Evolutionary conservation across 345 rosid genomes (phyloP).

Genomic region (Leavenworthia alabamica): DNA sequence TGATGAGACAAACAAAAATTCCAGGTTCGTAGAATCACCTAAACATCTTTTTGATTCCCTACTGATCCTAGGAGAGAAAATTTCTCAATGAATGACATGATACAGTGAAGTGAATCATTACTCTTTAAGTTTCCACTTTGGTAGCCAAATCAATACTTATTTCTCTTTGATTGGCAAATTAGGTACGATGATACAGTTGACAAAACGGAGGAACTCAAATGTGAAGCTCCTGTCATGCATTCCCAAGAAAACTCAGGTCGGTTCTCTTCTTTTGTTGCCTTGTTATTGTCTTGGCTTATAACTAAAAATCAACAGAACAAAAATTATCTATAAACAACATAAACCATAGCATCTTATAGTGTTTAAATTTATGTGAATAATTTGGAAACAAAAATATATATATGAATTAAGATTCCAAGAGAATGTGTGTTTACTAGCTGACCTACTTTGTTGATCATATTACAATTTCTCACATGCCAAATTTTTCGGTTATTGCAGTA

Average conservation of each 20-base stretch:
- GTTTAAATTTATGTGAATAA: neutral
- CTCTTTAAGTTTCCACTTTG: neutral
- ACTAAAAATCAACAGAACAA: neutral
- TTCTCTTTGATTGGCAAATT: constrained; percentile 14
- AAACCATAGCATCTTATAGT: neutral
- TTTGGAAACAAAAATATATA: neutral
- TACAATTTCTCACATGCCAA: neutral
- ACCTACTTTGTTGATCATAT: neutral
- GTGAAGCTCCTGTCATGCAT: constrained; percentile 22
- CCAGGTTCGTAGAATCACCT: constrained; percentile 33
- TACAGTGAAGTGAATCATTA: neutral
- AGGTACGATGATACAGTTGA: constrained; percentile 33
- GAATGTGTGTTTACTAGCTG: constrained; percentile 3
- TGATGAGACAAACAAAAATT: constrained; percentile 25
- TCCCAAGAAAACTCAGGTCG: constrained; percentile 46
- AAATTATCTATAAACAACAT: constrained; percentile 6
- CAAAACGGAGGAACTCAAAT: constrained; percentile 33
- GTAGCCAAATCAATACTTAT: neutral
- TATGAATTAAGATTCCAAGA: neutral
- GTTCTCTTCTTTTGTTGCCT: constrained; percentile 1
- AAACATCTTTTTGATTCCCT: neutral
- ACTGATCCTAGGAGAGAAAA: neutral
- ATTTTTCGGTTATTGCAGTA: constrained; percentile 18
- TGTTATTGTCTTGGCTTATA: neutral
- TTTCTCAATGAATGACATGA: neutral